phyloP scores from a whole-genome alignment of 345 rosid genomes.

The Citrus unshiu region DNA sequence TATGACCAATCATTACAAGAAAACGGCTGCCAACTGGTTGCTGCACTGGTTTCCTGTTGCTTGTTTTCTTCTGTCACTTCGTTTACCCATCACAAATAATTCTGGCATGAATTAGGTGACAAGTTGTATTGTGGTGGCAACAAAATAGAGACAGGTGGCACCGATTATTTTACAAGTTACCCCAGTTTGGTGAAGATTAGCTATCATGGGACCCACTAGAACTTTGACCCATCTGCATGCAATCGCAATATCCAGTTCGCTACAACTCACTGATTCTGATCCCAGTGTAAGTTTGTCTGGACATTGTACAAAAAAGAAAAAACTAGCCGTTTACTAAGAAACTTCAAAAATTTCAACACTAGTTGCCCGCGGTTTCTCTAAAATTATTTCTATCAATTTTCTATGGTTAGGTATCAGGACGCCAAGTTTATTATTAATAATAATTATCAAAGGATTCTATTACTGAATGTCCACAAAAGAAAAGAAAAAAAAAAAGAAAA shows the following conservation, averaged over 20 bases:
- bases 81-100: neutral
- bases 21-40: neutral
- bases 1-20: neutral
- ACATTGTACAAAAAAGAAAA: neutral
- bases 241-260: neutral
- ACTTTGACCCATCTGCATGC: neutral
- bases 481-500: too few species aligned
- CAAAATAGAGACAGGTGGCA: neutral
- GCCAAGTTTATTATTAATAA: too few species aligned
- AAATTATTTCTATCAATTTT: neutral
- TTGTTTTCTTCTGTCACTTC: neutral
- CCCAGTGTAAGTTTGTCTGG: neutral
- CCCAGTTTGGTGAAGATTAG: neutral
- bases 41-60: neutral
- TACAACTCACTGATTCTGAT: neutral
- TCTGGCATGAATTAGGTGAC: conserved; percentile 8
- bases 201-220: neutral
- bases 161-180: neutral
- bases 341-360: neutral
- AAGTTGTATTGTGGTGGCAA: conserved; percentile 3
- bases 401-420: too few species aligned
- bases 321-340: neutral
- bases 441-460: neutral
- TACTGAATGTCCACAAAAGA: neutral
- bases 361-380: neutral